These are phyloP conservation scores for Aspergillus kassunensis DNA, from an alignment of 495 filamentous ascomycete genomes.

Conservation along the genomic window DNA sequence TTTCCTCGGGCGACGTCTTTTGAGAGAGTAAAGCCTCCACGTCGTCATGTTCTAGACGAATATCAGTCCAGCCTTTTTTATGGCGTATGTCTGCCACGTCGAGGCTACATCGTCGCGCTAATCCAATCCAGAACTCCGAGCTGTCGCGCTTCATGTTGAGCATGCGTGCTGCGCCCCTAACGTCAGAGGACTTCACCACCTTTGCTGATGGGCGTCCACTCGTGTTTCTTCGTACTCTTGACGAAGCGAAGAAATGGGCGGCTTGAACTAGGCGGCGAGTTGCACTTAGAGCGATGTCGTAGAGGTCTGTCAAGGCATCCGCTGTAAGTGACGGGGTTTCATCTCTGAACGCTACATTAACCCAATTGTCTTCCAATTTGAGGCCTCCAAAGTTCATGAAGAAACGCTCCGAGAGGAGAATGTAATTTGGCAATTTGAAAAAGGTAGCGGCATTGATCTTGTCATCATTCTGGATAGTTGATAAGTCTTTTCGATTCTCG, in stretches of 20 bases:
- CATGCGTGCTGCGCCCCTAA: conserved; percentile 57
- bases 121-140: conserved; percentile 54
- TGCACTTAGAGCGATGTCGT: conserved; percentile 60
- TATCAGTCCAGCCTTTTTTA: conserved; percentile 25
- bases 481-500: not conserved
- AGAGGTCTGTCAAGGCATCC: conserved; percentile 70
- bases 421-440: conserved; percentile 56
- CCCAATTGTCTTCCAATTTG: conserved; percentile 62
- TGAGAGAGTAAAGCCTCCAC: conserved; percentile 48
- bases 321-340: conserved; percentile 61
- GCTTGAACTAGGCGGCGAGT: conserved; percentile 67
- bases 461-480: not conserved
- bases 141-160: conserved; percentile 34
- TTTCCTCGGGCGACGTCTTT: conserved; percentile 2
- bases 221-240: conserved; percentile 44
- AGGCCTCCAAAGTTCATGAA: conserved; percentile 72
- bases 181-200: conserved; percentile 56
- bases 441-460: conserved; percentile 45
- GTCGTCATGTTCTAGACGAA: conserved; percentile 47
- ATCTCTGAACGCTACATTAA: conserved; percentile 36
- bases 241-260: conserved; percentile 62
- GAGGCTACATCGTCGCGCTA: conserved; percentile 57
- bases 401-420: conserved; percentile 58
- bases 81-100: conserved; percentile 47
- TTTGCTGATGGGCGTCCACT: conserved; percentile 27